These are phyloP conservation scores for Daucus carota DNA, from an alignment of 129 eudicot species.

Conservation along the genomic window DNA sequence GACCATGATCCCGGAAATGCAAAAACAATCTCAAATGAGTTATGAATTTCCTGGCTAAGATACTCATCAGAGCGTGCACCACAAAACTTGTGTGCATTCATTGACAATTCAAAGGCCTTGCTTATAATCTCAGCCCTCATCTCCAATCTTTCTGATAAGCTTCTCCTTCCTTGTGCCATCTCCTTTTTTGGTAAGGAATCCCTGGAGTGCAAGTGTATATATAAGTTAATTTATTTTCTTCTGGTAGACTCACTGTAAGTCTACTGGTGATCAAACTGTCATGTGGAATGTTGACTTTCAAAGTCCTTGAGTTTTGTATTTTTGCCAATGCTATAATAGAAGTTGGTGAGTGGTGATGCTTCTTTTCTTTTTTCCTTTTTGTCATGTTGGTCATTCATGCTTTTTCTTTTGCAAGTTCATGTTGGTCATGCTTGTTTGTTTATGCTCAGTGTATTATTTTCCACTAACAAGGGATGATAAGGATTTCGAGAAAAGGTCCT, in stretches of 20 bases:
- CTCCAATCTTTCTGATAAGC: conserved; percentile 35
- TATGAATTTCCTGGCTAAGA: conserved; percentile 14
- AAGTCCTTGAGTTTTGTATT: background rate
- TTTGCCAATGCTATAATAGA: background rate
- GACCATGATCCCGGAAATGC: conserved; percentile 71
- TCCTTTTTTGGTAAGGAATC: background rate
- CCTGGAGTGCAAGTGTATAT: background rate
- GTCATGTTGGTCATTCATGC: too few relatives aligned
- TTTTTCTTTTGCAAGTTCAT: too few relatives aligned
- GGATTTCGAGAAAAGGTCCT: too few relatives aligned
- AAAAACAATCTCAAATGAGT: conserved; percentile 31
- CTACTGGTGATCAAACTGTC: background rate
- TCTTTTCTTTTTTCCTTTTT: too few relatives aligned
- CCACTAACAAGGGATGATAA: too few relatives aligned
- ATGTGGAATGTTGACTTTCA: background rate
- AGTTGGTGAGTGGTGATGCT: too few relatives aligned
- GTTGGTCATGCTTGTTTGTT: too few relatives aligned
- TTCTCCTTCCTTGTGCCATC: conserved; percentile 20
- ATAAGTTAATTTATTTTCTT: too few relatives aligned
- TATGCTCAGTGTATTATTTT: too few relatives aligned
- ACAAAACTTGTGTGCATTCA: conserved; percentile 48
- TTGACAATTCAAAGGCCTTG: conserved; percentile 43
- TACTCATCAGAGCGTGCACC: conserved; percentile 20
- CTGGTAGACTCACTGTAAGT: too few relatives aligned
- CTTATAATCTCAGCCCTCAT: conserved; percentile 38